phyloP scores from a whole-genome alignment of 805 yeast genomes.

The Saturnispora besseyi region DNA sequence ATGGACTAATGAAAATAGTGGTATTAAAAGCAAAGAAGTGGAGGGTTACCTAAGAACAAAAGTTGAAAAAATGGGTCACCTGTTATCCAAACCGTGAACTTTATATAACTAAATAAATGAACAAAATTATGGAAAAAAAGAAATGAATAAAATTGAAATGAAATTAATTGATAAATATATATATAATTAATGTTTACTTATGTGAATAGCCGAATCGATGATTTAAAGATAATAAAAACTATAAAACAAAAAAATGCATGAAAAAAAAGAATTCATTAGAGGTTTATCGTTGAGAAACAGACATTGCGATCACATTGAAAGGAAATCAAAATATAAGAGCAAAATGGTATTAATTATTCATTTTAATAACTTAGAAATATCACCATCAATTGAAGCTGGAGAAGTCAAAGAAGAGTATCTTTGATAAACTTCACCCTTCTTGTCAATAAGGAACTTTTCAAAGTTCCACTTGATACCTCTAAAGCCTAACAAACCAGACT shows the following conservation, averaged over 20 bases:
- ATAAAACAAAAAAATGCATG: too few relatives aligned
- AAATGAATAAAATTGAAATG: neutral
- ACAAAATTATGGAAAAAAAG: too few relatives aligned
- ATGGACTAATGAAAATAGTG: constrained; percentile 57
- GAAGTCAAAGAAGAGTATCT: constrained; percentile 54
- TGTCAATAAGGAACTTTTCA: constrained; percentile 49
- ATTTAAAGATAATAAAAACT: too few relatives aligned
- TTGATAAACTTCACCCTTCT: constrained; percentile 44
- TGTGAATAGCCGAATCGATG: too few relatives aligned
- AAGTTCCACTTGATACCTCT: constrained; percentile 56
- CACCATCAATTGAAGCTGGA: constrained; percentile 51
- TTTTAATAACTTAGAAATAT: constrained; percentile 47
- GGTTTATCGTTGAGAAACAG: neutral
- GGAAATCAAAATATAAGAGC: neutral
- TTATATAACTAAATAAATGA: too few relatives aligned
- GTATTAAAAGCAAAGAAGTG: constrained; percentile 76
- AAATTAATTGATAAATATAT: too few relatives aligned
- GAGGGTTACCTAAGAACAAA: constrained; percentile 92
- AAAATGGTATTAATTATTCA: constrained; percentile 40
- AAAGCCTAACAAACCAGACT: constrained; percentile 57
- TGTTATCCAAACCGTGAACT: constrained; percentile 40
- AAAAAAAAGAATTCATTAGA: too few relatives aligned
- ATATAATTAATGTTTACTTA: too few relatives aligned
- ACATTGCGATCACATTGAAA: neutral
- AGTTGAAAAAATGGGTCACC: constrained; percentile 95